phyloP scores from a whole-genome alignment of 148 eudicot species.

The Rhododendron griersonianum region DNA sequence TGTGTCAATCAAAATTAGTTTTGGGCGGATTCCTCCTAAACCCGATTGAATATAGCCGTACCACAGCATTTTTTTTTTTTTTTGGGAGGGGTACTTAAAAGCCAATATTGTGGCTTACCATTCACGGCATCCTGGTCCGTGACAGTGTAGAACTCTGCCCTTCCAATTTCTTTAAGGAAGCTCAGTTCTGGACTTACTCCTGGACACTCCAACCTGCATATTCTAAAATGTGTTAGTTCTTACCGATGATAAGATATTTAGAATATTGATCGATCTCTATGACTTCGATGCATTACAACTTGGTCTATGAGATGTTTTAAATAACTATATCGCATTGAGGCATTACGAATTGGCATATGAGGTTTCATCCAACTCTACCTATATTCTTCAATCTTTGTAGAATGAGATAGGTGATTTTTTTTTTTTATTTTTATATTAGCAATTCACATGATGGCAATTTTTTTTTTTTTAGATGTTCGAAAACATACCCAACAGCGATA shows the following conservation, averaged over 20 bases:
- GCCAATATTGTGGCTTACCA: slow-evolving; percentile 29
- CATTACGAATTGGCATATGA: neutral
- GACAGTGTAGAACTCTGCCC: slow-evolving; percentile 58
- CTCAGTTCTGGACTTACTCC: slow-evolving; percentile 86
- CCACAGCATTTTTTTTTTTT: too few species aligned
- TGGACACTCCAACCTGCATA: slow-evolving; percentile 67
- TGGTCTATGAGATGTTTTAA: neutral
- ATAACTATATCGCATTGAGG: neutral
- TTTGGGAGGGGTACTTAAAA: too few species aligned
- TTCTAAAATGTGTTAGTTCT: neutral
- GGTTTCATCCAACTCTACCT: neutral
- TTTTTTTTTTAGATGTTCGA: neutral
- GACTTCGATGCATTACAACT: neutral
- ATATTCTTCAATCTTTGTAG: too few species aligned
- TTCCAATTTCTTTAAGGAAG: slow-evolving; percentile 52
- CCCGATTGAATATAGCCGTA: too few species aligned
- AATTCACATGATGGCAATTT: neutral
- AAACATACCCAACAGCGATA: slow-evolving; percentile 82
- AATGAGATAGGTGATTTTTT: neutral
- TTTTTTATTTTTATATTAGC: neutral
- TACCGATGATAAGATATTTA: neutral
- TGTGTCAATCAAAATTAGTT: too few species aligned
- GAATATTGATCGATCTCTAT: neutral
- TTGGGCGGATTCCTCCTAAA: too few species aligned
- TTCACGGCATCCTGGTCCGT: slow-evolving; percentile 71